Conservation (phyloP, 2,329 filamentous ascomycete genomes). For the Botryosphaeria dothidea region DNA sequence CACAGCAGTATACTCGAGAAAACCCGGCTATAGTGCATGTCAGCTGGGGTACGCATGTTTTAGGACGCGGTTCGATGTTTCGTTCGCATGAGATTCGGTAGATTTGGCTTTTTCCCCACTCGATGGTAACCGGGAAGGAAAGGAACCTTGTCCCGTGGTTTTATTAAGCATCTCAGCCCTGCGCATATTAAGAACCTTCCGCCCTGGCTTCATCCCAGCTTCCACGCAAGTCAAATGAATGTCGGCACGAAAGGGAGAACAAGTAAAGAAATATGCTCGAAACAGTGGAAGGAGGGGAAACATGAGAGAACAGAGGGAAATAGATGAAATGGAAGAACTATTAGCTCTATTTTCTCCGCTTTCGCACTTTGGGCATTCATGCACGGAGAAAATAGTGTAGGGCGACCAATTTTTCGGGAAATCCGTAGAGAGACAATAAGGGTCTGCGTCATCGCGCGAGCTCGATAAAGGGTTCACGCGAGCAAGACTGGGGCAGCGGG, state of each 20-base stretch:
- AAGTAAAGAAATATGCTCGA: neutral
- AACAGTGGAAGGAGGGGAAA: neutral
- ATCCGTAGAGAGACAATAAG: neutral
- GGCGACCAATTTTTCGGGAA: neutral
- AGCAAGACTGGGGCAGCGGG: neutral
- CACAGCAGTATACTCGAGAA: neutral
- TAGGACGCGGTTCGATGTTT: neutral
- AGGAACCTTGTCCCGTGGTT: neutral
- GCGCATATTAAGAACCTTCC: neutral
- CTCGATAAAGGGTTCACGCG: neutral
- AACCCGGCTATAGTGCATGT: neutral
- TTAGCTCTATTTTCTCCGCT: neutral
- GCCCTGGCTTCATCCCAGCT: neutral
- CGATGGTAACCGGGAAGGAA: neutral
- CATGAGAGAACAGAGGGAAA: neutral
- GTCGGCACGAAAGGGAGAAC: neutral
- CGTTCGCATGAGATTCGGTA: neutral
- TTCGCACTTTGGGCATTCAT: too few species aligned
- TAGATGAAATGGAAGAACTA: neutral
- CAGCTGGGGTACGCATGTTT: neutral
- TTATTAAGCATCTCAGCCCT: slow-evolving; percentile 5
- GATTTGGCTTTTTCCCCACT: too few species aligned
- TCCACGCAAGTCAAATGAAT: neutral
- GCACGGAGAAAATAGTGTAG: neutral
- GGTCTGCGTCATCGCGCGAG: neutral